These are phyloP conservation scores for Hylodesmum podocarpum DNA, from an alignment of 306 rosid genomes.

Conservation along the genomic window DNA sequence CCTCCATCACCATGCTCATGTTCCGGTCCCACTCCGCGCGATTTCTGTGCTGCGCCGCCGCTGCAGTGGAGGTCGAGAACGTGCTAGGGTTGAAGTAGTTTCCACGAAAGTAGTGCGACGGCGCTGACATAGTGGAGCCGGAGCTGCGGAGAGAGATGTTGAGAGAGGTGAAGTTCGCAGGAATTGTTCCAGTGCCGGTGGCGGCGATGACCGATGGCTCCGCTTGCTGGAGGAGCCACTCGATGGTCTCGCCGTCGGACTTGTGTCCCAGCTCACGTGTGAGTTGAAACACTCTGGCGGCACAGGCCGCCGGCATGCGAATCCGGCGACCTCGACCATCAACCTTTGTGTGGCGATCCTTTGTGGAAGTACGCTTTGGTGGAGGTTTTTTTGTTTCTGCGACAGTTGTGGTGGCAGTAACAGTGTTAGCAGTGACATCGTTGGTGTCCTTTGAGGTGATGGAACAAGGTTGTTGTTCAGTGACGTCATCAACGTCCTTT, in stretches of 20 bases:
- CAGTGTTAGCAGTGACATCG: background rate
- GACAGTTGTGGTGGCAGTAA: background rate
- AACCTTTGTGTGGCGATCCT: conserved; percentile 90
- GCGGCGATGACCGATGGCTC: conserved; percentile 94
- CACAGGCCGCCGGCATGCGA: conserved; percentile 98
- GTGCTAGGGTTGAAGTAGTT: conserved; percentile 52
- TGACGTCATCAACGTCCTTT: conserved; percentile 43
- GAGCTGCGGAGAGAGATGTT: conserved; percentile 97
- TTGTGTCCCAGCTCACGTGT: conserved; percentile 90
- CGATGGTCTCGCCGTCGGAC: conserved; percentile 92
- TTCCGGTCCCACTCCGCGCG: conserved; percentile 53
- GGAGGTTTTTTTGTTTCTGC: conserved; percentile 52
- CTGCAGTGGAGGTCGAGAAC: conserved; percentile 35
- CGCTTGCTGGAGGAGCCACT: conserved; percentile 96
- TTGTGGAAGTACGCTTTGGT: conserved; percentile 70
- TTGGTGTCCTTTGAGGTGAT: conserved; percentile 28
- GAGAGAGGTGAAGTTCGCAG: conserved; percentile 88
- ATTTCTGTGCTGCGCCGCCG: conserved; percentile 38
- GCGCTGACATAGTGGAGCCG: conserved; percentile 82
- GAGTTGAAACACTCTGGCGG: conserved; percentile 92
- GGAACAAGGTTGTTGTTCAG: conserved; percentile 45
- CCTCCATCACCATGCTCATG: conserved; percentile 39
- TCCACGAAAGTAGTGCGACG: conserved; percentile 70
- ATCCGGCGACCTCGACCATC: conserved; percentile 98
- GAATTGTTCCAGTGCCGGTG: conserved; percentile 92